Evolutionary conservation across 495 filamentous ascomycete species (phyloP).

Genomic region (Xylaria grammica): DNA sequence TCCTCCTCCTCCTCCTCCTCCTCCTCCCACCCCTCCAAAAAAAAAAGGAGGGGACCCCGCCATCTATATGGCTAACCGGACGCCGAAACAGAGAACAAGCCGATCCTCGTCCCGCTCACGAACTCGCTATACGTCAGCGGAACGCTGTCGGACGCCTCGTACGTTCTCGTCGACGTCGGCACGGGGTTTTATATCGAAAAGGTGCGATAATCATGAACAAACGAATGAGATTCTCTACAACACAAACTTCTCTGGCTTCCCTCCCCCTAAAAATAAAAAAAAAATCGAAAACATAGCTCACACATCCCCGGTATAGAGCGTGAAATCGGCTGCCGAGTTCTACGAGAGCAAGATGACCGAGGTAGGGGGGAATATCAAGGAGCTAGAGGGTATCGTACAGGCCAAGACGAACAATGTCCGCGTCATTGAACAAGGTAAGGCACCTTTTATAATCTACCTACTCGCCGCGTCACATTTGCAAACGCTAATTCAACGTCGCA

Average conservation of each 20-base stretch:
- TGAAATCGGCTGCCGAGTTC: constrained; percentile 78
- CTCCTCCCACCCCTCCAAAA: constrained; percentile 5
- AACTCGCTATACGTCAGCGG: constrained; percentile 94
- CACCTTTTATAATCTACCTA: constrained; percentile 8
- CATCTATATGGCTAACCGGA: background rate
- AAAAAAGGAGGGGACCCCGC: background rate
- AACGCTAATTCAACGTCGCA: background rate
- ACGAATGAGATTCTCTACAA: too few relatives aligned
- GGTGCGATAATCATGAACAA: too few relatives aligned
- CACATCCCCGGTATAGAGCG: constrained; percentile 53
- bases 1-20: background rate
- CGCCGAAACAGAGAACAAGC: constrained; percentile 49
- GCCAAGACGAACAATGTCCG: constrained; percentile 83
- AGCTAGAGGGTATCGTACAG: constrained; percentile 84
- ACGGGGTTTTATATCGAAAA: constrained; percentile 98
- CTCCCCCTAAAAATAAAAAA: too few relatives aligned
- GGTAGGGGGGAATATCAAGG: constrained; percentile 75
- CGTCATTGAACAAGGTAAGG: constrained; percentile 84
- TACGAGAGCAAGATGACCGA: constrained; percentile 86
- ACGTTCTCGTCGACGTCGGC: constrained; percentile 92
- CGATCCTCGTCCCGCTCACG: constrained; percentile 88
- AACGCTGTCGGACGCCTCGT: constrained; percentile 72
- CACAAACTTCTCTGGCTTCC: too few relatives aligned
- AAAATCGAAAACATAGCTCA: background rate
- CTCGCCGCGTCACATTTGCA: background rate